Conservation (phyloP, 1,139 yeast species). For the Hyphopichia burtonii region DNA sequence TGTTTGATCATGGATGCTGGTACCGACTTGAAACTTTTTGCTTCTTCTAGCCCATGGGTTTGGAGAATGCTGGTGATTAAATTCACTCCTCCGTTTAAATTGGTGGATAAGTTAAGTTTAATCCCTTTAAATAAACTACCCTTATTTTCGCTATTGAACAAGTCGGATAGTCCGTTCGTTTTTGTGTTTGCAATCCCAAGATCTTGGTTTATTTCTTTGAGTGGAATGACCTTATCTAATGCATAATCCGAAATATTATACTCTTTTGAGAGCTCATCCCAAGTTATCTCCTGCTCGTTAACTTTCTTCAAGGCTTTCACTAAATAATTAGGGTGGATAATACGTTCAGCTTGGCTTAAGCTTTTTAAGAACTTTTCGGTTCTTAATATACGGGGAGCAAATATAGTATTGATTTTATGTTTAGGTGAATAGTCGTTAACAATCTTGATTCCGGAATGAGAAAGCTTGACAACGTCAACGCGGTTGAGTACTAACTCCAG, state of each 20-base stretch:
- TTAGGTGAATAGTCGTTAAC: constrained; percentile 29
- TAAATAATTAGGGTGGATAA: constrained; percentile 50
- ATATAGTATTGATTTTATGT: constrained; percentile 42
- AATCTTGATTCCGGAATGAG: constrained; percentile 40
- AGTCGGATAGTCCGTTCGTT: constrained; percentile 17
- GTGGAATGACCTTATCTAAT: constrained; percentile 32
- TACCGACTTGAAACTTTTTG: constrained; percentile 28
- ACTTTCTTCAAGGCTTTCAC: constrained; percentile 36
- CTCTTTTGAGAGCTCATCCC: constrained; percentile 20
- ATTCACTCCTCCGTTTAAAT: constrained; percentile 66
- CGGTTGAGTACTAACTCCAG: constrained; percentile 37
- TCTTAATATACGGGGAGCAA: constrained; percentile 78
- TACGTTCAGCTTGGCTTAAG: constrained; percentile 31
- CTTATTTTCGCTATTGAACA: constrained; percentile 24
- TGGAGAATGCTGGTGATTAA: constrained; percentile 60
- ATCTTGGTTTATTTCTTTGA: constrained; percentile 30
- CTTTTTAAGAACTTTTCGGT: constrained; percentile 78
- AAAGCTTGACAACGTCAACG: constrained; percentile 27
- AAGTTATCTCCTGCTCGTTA: constrained; percentile 10
- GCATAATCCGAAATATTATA: constrained; percentile 32
- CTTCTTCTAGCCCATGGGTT: constrained; percentile 58
- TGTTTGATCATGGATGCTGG: constrained; percentile 9
- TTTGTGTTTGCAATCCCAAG: constrained; percentile 22
- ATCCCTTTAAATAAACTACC: constrained; percentile 46
- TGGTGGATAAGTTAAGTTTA: constrained; percentile 56